Percentiles rank a stretch among this genome's conserved stretches.
Evolutionary conservation across 164 flowering plant species (phyloP).

Genomic region (Cinnamomum micranthum): DNA sequence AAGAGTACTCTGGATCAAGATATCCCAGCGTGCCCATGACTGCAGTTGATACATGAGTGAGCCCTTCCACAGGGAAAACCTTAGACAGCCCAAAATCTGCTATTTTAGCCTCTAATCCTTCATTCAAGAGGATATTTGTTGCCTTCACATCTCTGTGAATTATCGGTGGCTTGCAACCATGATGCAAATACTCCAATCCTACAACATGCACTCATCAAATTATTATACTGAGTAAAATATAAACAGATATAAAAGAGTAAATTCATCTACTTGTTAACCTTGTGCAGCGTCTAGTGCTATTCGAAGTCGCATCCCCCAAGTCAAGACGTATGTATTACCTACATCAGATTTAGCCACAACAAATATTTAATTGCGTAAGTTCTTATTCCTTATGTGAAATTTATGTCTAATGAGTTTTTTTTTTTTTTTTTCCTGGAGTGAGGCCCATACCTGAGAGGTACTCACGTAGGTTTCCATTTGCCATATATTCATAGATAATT

Average conservation of each 20-base stretch:
- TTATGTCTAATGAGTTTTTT: not conserved
- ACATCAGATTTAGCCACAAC: not conserved
- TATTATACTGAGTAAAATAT: not conserved
- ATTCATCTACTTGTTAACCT: conserved; percentile 19
- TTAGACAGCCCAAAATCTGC: conserved; percentile 59
- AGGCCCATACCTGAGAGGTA: conserved; percentile 34
- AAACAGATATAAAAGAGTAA: not conserved
- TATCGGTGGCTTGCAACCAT: conserved; percentile 48
- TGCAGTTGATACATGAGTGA: conserved; percentile 26
- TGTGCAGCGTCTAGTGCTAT: conserved; percentile 40
- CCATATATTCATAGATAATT: conserved; percentile 51
- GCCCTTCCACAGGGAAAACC: conserved; percentile 23
- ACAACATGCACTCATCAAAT: conserved; percentile 5
- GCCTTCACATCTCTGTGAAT: conserved; percentile 53
- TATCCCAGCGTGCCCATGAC: conserved; percentile 51
- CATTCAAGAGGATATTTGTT: conserved; percentile 42
- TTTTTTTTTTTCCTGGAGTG: not conserved
- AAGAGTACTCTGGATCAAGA: conserved; percentile 59
- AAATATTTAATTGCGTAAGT: too few species aligned
- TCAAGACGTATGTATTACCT: not conserved
- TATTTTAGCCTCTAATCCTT: conserved; percentile 42
- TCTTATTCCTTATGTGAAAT: not conserved
- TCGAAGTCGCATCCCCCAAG: conserved; percentile 19
- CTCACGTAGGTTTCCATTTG: conserved; percentile 33
- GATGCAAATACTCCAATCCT: conserved; percentile 56